Evolutionary conservation across 805 yeast genomes (phyloP).

Genomic region (Cyberlindnera samutprakarnensis): DNA sequence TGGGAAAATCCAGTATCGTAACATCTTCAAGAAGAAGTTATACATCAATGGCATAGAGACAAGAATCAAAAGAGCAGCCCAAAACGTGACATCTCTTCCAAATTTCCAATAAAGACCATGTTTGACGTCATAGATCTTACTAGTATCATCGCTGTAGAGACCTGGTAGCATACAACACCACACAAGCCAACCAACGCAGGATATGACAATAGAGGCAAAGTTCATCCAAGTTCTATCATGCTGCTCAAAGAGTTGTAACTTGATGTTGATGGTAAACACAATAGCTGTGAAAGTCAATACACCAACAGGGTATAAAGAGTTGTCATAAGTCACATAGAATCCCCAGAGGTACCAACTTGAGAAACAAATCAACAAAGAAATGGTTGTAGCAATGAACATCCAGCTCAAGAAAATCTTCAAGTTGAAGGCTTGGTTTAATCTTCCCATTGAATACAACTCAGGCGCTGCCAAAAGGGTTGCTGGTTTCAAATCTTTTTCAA

Average conservation of each 20-base stretch:
- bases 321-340: conserved; percentile 54
- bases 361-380: conserved; percentile 67
- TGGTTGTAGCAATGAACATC: conserved; percentile 70
- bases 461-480: conserved; percentile 88
- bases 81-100: conserved; percentile 78
- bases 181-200: conserved; percentile 76
- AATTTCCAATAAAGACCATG: conserved; percentile 63
- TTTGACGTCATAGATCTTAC: conserved; percentile 61
- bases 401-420: conserved; percentile 62
- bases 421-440: conserved; percentile 68
- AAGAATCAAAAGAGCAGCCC: conserved; percentile 67
- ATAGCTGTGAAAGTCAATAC: conserved; percentile 66
- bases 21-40: conserved; percentile 57
- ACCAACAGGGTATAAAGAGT: conserved; percentile 78
- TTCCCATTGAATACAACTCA: conserved; percentile 74
- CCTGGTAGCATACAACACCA: conserved; percentile 79
- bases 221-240: conserved; percentile 64
- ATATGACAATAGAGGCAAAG: conserved; percentile 55
- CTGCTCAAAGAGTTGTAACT: conserved; percentile 78
- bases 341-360: conserved; percentile 67
- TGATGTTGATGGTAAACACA: conserved; percentile 65
- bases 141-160: conserved; percentile 45
- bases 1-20: conserved; percentile 50
- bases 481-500: conserved; percentile 85
- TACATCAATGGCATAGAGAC: conserved; percentile 51